Evolutionary conservation across 164 flowering plant genomes (phyloP), one percentile per base, ranked within the genome.

Genomic region (Aristolochia fimbriata): DNA sequence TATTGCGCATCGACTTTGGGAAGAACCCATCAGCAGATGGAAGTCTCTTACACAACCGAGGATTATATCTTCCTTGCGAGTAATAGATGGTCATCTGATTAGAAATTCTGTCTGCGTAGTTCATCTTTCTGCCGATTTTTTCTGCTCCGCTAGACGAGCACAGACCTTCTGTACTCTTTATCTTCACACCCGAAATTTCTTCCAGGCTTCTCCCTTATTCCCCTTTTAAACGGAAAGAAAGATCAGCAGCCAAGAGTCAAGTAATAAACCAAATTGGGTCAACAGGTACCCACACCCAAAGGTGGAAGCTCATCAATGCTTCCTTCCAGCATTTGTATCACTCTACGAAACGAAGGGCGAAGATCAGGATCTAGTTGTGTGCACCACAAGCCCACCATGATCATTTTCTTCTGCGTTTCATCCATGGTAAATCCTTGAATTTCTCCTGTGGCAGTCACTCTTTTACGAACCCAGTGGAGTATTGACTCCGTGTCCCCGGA

Each of bases 361-460:
- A 19, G 30, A 1, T n/a, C 54, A 1, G 60, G 60, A 30, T 33
- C 25, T 7, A 1, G 17, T 50, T 62, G 58, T 41, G 48, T 62
- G 51, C 65, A 62, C 65, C 65, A 62, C 33, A 62, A 62, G 43
- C 55, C 60, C 12, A 56, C 60, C 6, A 55, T 10, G 31, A 57
- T 47, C 61, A 63, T 56, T 55, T 55, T 63, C 47, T 30, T 56
- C 16, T 47, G 47, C 17, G 27, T 55, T 12, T 4, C 50, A 41
- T 4, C 21, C 7, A 5, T 5, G 43, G 37, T 43, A 13, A 45
- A 14, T 22, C 47, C 37, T 21, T 17, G 37, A 3, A 58, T 6
- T 5, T 21, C 31, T 27, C 21, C 43, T 9, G n/a, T 8, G 19
- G 9, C 3, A 19, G n/a, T 22, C 20, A 66, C 25, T 43, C 15